Evolutionary conservation across 306 rosid genomes (phyloP).

Genomic region (Purshia tridentata): DNA sequence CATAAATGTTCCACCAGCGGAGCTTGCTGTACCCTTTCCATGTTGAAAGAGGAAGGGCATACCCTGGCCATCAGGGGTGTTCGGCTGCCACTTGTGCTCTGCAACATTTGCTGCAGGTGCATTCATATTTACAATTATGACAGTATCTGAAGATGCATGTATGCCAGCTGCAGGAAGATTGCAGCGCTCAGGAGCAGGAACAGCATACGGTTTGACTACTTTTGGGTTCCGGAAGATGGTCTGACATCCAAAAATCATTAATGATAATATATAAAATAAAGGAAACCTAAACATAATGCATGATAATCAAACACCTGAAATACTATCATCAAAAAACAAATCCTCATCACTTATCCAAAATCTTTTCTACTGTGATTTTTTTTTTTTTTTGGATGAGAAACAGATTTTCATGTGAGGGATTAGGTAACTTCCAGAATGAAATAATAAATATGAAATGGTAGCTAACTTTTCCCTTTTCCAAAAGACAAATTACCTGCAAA

Average conservation of each 20-base stretch:
- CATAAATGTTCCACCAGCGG: slow-evolving; percentile 72
- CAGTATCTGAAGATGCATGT: slow-evolving; percentile 78
- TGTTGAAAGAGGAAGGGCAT: slow-evolving; percentile 92
- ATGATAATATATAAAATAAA: not conserved
- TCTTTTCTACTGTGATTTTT: not conserved
- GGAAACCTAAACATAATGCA: not conserved
- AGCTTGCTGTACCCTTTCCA: slow-evolving; percentile 61
- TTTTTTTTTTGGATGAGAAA: too few species aligned
- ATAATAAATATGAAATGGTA: not conserved
- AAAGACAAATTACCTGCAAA: slow-evolving; percentile 73
- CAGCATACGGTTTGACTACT: slow-evolving; percentile 69
- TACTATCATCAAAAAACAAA: not conserved
- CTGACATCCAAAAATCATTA: slow-evolving; percentile 42
- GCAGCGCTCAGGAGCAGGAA: slow-evolving; percentile 83
- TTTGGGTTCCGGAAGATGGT: slow-evolving; percentile 94
- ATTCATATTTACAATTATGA: slow-evolving; percentile 71
- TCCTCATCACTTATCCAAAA: not conserved
- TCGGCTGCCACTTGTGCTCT: slow-evolving; percentile 96
- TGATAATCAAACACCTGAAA: not conserved
- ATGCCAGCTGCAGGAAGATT: slow-evolving; percentile 95
- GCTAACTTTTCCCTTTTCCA: not conserved
- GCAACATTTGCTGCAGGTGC: slow-evolving; percentile 95
- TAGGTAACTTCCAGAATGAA: not conserved
- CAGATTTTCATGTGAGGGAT: not conserved
- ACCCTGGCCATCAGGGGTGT: slow-evolving; percentile 97